Base-by-base conservation (phyloP, 805 yeast genomes). In the Scheffersomyces stipitis region DNA sequence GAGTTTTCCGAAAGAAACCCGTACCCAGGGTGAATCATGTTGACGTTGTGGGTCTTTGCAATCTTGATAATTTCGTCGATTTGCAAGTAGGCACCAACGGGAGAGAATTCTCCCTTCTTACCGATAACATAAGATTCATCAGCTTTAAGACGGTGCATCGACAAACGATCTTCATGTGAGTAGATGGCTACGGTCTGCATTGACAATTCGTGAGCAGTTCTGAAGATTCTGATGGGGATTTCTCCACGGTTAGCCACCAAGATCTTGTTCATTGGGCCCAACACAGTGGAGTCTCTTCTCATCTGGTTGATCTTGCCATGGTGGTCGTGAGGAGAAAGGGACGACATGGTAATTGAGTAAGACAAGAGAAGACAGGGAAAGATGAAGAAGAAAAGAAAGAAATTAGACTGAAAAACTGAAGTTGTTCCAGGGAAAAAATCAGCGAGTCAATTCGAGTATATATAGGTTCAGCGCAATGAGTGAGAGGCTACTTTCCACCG, bases 141-240 rank as follows among this genome's bases (percentile, higher is more conserved):
- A 10, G 96, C 93, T 67, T 88, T 93, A 59, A 91, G 73, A 56
- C 97, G 76, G 69, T 93, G 98, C 90, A 89, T 87, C 9, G 96
- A 84, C 54, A 91, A 73, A 45, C 96, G 74, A 64, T 91, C 99
- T 67, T 93, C 97, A 61, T 91, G 95, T 24, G 97, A 89, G 65
- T 89, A 91, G 58, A 91, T 84, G 31, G 98, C 99, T 28, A 93
- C 96, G 0, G 99, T 90, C 57, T 86, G 89, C 96, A 93, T 87
- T 15, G 96, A 85, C 56, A 91, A 74, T 66, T 91, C 99, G 68
- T 93, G 99, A 43, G 99, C 99, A 26, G 97, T 83, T 69, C 99
- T 80, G 69, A 91, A 91, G 61, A 91, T 90, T 67, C 93, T 69
- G 56, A 83, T 82, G 30, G 91, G 91, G 52, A 84, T 84, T 63